Evolutionary conservation across 371 early-diverging fungal genomes (phyloP).

Genomic region (Mortierella sp.): DNA sequence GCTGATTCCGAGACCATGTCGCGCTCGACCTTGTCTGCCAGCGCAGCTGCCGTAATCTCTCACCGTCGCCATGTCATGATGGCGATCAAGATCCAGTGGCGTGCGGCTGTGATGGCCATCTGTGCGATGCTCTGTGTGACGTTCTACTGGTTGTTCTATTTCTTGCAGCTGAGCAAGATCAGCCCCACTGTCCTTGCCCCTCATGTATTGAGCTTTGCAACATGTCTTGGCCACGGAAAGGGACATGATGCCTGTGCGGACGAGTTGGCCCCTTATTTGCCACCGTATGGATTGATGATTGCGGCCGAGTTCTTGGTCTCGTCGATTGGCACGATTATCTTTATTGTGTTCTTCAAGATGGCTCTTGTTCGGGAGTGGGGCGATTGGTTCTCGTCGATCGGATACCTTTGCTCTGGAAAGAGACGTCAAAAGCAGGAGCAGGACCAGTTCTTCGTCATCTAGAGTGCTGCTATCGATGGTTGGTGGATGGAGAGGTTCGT

Average conservation of each 20-base stretch:
- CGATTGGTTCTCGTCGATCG: slow-evolving; percentile 58
- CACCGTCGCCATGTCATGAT: slow-evolving; percentile 66
- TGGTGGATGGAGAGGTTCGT: background rate
- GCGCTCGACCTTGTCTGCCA: slow-evolving; percentile 45
- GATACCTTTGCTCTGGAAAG: slow-evolving; percentile 49
- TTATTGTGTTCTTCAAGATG: slow-evolving; percentile 70
- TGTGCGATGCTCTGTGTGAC: slow-evolving; percentile 61
- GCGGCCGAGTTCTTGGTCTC: slow-evolving; percentile 67
- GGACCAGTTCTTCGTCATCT: slow-evolving; percentile 67
- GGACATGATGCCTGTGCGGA: slow-evolving; percentile 57
- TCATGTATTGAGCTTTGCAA: slow-evolving; percentile 58
- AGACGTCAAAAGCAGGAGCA: slow-evolving; percentile 60
- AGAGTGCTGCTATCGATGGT: background rate
- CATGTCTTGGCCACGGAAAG: slow-evolving; percentile 58
- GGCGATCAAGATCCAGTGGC: slow-evolving; percentile 75
- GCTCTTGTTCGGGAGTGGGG: slow-evolving; percentile 69
- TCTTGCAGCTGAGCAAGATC: slow-evolving; percentile 63
- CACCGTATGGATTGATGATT: slow-evolving; percentile 67
- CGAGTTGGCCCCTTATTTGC: slow-evolving; percentile 39
- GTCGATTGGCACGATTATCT: slow-evolving; percentile 64
- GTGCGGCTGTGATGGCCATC: slow-evolving; percentile 69
- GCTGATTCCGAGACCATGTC: slow-evolving; percentile 62
- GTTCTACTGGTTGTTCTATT: slow-evolving; percentile 69
- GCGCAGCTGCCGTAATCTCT: slow-evolving; percentile 55
- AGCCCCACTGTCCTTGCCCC: slow-evolving; percentile 41